phyloP scores from a whole-genome alignment of 192 early-diverging fungal genomes.

The Coemansia sp. region DNA sequence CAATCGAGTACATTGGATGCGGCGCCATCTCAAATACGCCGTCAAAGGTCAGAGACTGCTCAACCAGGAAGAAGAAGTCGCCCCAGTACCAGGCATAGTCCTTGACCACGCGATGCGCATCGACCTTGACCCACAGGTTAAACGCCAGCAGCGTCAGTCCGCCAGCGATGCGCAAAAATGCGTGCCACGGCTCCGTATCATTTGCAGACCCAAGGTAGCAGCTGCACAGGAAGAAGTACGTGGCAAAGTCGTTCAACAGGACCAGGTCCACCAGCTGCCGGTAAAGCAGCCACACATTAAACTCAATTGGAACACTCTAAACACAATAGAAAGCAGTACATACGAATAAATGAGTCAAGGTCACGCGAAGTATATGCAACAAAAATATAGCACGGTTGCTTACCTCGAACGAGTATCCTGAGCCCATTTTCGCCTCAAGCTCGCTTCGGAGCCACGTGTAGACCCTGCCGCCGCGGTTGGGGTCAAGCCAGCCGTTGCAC shows the following conservation, averaged over 20 bases:
- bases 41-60: conserved; percentile 87
- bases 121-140: conserved; percentile 95
- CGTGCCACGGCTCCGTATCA: conserved; percentile 57
- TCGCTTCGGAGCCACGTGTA: conserved; percentile 65
- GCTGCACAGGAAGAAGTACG: conserved; percentile 85
- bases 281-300: conserved; percentile 94
- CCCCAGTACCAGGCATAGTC: conserved; percentile 99
- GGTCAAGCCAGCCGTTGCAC: conserved; percentile 67
- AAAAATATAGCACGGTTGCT: background rate
- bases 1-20: conserved; percentile 99
- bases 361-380: background rate
- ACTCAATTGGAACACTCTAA: conserved; percentile 80
- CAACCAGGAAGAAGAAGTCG: conserved; percentile 95
- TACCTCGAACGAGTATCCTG: conserved; percentile 72
- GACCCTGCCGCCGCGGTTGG: conserved; percentile 53
- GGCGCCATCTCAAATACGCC: conserved; percentile 96
- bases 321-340: background rate
- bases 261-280: conserved; percentile 91
- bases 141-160: conserved; percentile 81
- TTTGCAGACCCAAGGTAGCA: conserved; percentile 69
- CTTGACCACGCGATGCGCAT: conserved; percentile 92
- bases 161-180: conserved; percentile 73
- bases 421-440: conserved; percentile 76
- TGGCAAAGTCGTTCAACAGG: conserved; percentile 87
- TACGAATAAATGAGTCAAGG: background rate